A percentile compares a stretch with the other conserved stretches of the same genome.
Evolutionary conservation across 1,284 basidiomycete species (phyloP).

Genomic region (Cystobasidium pallidum): DNA sequence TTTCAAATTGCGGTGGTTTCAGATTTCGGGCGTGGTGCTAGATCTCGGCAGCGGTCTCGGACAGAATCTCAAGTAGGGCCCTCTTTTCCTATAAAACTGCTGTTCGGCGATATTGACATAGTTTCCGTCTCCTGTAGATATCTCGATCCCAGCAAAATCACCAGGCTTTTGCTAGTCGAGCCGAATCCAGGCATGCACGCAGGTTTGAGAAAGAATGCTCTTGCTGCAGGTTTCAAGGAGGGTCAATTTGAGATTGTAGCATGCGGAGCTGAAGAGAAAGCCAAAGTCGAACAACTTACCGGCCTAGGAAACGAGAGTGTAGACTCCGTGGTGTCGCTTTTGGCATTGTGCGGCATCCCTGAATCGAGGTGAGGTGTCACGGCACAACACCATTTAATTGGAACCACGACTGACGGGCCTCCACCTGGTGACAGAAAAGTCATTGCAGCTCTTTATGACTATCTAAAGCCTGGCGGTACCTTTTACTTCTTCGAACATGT

Average conservation of each 20-base stretch:
- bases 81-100: not conserved
- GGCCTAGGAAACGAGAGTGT: constrained; percentile 34
- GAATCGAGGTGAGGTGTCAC: constrained; percentile 20
- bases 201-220: constrained; percentile 22
- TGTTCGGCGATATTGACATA: too few relatives aligned
- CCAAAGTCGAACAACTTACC: constrained; percentile 30
- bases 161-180: constrained; percentile 35
- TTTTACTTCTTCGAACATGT: constrained; percentile 44
- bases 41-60: constrained; percentile 41
- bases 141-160: constrained; percentile 33
- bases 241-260: constrained; percentile 39
- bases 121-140: constrained; percentile 13
- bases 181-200: constrained; percentile 41
- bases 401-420: not conserved
- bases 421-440: constrained; percentile 17
- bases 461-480: constrained; percentile 41
- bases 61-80: constrained; percentile 37
- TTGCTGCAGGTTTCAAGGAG: constrained; percentile 37
- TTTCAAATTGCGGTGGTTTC: not conserved
- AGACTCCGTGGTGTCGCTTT: constrained; percentile 32
- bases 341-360: constrained; percentile 43
- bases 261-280: constrained; percentile 36
- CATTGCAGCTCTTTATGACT: constrained; percentile 43
- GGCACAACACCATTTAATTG: not conserved
- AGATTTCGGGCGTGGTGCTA: constrained; percentile 42